A percentile compares a stretch with the other conserved stretches of the same genome.
Conservation (phyloP, 1,284 basidiomycete species). For the Pseudozyma flocculosa region DNA sequence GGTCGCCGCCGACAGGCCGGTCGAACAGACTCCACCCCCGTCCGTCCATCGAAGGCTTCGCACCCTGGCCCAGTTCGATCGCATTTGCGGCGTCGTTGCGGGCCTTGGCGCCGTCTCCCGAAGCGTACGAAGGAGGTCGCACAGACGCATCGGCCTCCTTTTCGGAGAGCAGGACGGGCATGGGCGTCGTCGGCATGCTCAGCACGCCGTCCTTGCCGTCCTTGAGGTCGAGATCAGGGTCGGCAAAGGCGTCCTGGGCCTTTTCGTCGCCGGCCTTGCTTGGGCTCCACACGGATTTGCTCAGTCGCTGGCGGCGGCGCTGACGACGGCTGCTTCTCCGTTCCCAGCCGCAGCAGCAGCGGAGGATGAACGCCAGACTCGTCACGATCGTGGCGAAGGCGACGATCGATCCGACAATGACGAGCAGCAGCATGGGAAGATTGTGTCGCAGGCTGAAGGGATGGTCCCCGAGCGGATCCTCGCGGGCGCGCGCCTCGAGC, state of each 20-base stretch:
- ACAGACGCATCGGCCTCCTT: background rate
- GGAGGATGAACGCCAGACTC: constrained; percentile 10
- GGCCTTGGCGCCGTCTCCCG: too few relatives aligned
- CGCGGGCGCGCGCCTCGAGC: too few relatives aligned
- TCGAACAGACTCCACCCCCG: constrained; percentile 30
- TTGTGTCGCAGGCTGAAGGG: constrained; percentile 23
- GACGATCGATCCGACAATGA: constrained; percentile 34
- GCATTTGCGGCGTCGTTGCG: too few relatives aligned
- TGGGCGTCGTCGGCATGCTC: background rate
- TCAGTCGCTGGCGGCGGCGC: background rate
- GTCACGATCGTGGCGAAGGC: constrained; percentile 23
- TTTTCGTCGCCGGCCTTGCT: background rate
- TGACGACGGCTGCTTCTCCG: constrained; percentile 1
- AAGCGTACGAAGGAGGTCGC: background rate
- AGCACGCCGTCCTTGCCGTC: constrained; percentile 1
- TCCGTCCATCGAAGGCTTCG: constrained; percentile 21
- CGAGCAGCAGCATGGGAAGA: constrained; percentile 26
- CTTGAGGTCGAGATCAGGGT: too few relatives aligned
- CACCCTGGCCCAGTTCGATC: background rate
- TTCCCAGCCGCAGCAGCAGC: constrained; percentile 11
- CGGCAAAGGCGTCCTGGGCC: too few relatives aligned
- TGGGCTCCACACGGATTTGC: background rate
- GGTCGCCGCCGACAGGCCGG: constrained; percentile 8
- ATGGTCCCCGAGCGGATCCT: background rate
- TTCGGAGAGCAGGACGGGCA: background rate